Evolutionary conservation across 163 green algal genomes (phyloP).

Genomic region (Scenedesmus sp.): DNA sequence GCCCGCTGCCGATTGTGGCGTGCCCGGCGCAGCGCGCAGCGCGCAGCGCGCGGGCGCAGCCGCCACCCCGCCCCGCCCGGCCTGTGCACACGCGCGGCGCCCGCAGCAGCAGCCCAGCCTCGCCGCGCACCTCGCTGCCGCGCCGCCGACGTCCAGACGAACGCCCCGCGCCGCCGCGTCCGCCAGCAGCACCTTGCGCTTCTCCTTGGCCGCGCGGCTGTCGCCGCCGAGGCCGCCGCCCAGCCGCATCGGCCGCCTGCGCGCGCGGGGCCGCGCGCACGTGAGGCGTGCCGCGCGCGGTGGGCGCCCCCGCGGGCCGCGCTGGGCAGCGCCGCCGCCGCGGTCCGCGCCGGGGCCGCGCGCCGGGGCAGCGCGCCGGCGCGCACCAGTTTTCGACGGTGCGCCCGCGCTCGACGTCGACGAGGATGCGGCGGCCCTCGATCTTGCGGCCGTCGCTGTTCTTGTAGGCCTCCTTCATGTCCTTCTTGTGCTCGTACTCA

Average conservation of each 20-base stretch:
- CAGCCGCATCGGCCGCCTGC: slow-evolving; percentile 79
- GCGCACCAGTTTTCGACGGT: slow-evolving; percentile 87
- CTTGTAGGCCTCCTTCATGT: slow-evolving; percentile 97
- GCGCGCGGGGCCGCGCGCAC: not conserved
- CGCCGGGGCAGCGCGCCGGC: too few relatives aligned
- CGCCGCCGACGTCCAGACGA: too few relatives aligned
- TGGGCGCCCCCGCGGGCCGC: too few relatives aligned
- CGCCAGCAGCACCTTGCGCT: slow-evolving; percentile 48
- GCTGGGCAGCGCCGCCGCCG: not conserved
- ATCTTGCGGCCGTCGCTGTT: slow-evolving; percentile 82
- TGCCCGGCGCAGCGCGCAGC: not conserved
- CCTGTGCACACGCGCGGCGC: not conserved
- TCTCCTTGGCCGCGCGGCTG: slow-evolving; percentile 51
- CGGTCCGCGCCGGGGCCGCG: not conserved
- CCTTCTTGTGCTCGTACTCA: slow-evolving; percentile 90
- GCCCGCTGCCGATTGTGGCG: not conserved
- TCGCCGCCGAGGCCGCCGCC: slow-evolving; percentile 86
- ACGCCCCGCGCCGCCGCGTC: slow-evolving; percentile 24
- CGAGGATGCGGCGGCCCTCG: slow-evolving; percentile 78
- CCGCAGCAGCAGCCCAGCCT: not conserved
- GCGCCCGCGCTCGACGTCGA: slow-evolving; percentile 91
- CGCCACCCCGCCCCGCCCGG: too few relatives aligned
- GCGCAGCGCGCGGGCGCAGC: too few relatives aligned
- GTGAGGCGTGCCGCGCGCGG: not conserved
- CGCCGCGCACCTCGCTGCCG: too few relatives aligned